Evolutionary conservation across 176 grass and related monocot species (phyloP), one percentile per base, ranked within the genome.

Genomic region (Carex myosuroides): DNA sequence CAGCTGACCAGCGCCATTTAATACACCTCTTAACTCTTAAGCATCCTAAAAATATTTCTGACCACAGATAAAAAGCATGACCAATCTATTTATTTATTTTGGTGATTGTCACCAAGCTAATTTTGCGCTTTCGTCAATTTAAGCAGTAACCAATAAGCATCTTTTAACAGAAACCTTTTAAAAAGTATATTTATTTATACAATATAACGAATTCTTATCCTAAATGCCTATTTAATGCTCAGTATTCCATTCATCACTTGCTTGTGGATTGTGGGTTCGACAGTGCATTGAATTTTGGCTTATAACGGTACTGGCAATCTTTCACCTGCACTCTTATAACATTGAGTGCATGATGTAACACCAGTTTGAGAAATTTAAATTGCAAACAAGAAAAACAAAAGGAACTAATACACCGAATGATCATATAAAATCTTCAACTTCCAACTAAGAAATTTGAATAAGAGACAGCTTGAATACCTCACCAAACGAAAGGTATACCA

Each of bases 51-150:
- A 54, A 33, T 57, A 13, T 57, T 74, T 78, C 52, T 18, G 52
- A 35, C 13, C 52, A 35, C 73, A 78, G 73, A 77, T 26, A 57
- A 62, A 77, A 56, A 78, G 68, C 68, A 33, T 78, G 52, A 41
- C 60, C n/a, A 62, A 62, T 2, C 8, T 62, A 62, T 50, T 50
- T 50, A 2, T 50, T 50, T 50, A 2, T 50, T 50, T 11, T 50
- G 46, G 46, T 50, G 10, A 50, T 50, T 50, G 46, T 70, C 65
- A 69, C 35, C 14, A 57, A 42, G 37, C 37, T 44, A 46, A 71
- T 70, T n/a, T 70, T 70, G 37, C 2, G 33, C 7, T 70, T 20
- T n/a, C 39, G 8, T 41, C 17, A n/a, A 70, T 44, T 2, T 16
- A 44, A 50, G 46, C 46, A 50, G 46, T 62, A 42, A 42, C 39